Conservation (phyloP, 352 stramenopile species). For the Vaucheria bursata region DNA sequence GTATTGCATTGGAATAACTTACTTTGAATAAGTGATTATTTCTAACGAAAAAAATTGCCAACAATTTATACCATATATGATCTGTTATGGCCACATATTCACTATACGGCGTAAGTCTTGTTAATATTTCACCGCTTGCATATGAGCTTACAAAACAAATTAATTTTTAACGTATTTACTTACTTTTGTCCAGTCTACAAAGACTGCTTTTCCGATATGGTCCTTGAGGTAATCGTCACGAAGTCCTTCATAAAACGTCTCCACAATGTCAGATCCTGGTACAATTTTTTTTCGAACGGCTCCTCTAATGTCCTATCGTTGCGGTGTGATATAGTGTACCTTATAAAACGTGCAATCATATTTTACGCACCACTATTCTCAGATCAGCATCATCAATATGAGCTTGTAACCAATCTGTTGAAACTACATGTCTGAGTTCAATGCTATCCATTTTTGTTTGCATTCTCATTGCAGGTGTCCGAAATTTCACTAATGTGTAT, state of each 20-base stretch:
- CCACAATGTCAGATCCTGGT: constrained; percentile 28
- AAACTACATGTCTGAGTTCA: constrained; percentile 43
- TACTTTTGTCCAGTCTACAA: constrained; percentile 50
- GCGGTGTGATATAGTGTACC: neutral
- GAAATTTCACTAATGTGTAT: no score
- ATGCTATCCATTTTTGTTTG: constrained; percentile 23
- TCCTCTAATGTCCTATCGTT: constrained; percentile 30
- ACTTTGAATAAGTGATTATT: no score
- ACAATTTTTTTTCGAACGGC: constrained; percentile 26
- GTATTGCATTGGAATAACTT: no score
- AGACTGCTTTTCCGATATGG: constrained; percentile 43
- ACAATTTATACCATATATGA: no score
- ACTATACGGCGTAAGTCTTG: no score
- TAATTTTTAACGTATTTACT: neutral
- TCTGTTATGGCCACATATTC: no score
- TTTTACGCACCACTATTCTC: constrained; percentile 7
- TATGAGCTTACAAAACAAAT: neutral
- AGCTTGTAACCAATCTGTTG: constrained; percentile 40
- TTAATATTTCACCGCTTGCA: neutral
- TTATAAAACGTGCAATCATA: constrained; percentile 18
- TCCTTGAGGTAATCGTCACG: constrained; percentile 40
- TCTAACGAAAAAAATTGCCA: no score
- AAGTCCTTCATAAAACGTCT: constrained; percentile 41
- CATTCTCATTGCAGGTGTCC: no score
- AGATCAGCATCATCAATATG: constrained; percentile 43